Evolutionary conservation across 176 grass and related monocot genomes (phyloP).

Genomic region (Aegilops tauschii): DNA sequence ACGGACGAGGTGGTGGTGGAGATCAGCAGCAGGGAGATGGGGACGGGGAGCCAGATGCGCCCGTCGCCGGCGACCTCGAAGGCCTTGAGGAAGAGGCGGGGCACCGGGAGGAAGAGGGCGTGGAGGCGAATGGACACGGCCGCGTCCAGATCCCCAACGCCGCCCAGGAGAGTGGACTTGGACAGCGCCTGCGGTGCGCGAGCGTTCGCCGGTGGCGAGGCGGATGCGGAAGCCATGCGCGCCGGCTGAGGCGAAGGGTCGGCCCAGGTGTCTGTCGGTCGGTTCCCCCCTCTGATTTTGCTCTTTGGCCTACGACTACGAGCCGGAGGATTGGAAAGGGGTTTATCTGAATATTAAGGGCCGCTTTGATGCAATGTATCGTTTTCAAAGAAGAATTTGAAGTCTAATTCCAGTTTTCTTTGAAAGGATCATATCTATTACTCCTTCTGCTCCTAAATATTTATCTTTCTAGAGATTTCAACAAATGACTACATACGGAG

Average conservation of each 20-base stretch:
- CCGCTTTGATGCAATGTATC: too few relatives aligned
- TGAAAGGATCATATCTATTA: too few relatives aligned
- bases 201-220: not conserved
- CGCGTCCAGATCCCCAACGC: slow-evolving; percentile 42
- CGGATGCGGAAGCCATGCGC: slow-evolving; percentile 26
- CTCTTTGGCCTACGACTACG: not conserved
- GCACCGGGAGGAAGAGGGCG: slow-evolving; percentile 60
- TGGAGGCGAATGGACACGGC: slow-evolving; percentile 62
- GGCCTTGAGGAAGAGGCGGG: slow-evolving; percentile 80
- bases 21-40: slow-evolving; percentile 58
- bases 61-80: slow-evolving; percentile 85
- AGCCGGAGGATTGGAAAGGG: not conserved
- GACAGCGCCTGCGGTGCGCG: not conserved
- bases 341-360: not conserved
- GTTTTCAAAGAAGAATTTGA: too few relatives aligned
- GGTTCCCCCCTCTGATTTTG: not conserved
- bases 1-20: slow-evolving; percentile 42
- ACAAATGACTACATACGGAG: too few relatives aligned
- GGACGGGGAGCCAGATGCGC: slow-evolving; percentile 83
- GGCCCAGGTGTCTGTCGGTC: not conserved
- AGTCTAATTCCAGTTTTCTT: too few relatives aligned
- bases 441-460: too few relatives aligned
- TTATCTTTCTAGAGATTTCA: too few relatives aligned
- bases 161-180: slow-evolving; percentile 27
- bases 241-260: not conserved